Evolutionary conservation across 2,329 filamentous ascomycete species (phyloP), one percentile per base, ranked within the genome.

Genomic region (Colletotrichum sublineola): DNA sequence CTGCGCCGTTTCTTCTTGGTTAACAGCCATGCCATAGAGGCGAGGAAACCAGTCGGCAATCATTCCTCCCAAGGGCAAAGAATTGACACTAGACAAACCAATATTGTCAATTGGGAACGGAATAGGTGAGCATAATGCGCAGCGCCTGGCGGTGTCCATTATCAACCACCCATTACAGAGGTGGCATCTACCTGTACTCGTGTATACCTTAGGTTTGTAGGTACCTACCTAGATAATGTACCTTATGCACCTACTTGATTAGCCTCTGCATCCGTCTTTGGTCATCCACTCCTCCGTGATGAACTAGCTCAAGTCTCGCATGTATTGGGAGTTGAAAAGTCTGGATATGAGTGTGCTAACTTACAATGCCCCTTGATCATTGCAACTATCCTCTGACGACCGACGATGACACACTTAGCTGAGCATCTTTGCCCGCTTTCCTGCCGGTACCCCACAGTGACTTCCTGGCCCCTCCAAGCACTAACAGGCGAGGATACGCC

Each of bases 401-500:
- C 46, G 38, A 42, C 58, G 44, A 38, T 14, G 15, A 31, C 18
- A 63, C 36, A 46, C 18, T 46, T 2, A 46, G 44, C 20, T 44
- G 48, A 38, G 53, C 11, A 24, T n/a, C 11, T 29, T 42, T 70
- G 33, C 33, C 50, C 40, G 63, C 63, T 57, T 67, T 33, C 40
- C 48, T 18, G 4, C 9, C 38, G 53, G 58, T 53, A 58, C 69
- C 38, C 58, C 65, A 60, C 53, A 44, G 58, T 53, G 66, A 72
- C 69, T 38, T 72, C 44, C 36, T 48, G 36, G 58, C 52, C 69
- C 69, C 65, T 58, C 52, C 52, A 56, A 53, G 58, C 48, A 29
- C 58, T 72, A 68, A 72, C 65, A 72, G 55, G 42, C 46, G 44
- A 33, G 57, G 20, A 71, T 67, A 63, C 57, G 68, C 68, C 68